phyloP scores from a whole-genome alignment of 106 monocot genomes.

The Triglochin maritima region DNA sequence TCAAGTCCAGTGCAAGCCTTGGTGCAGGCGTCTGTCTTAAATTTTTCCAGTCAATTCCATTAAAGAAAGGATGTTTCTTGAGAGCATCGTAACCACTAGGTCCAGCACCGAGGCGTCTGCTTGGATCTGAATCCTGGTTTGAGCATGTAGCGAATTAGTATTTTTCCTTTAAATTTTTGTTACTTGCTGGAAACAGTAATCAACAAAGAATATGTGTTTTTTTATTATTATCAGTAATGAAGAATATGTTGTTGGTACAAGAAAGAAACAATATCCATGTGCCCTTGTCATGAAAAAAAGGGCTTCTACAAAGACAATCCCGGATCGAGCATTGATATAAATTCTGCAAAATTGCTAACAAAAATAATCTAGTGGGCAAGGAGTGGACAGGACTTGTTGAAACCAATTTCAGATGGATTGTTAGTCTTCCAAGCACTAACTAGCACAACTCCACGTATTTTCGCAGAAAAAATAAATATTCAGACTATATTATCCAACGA shows the following conservation, averaged over 20 bases:
- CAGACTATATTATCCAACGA: too few species aligned
- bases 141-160: background rate
- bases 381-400: too few species aligned
- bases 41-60: constrained; percentile 77
- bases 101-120: constrained; percentile 70
- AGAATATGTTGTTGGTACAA: background rate
- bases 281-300: too few species aligned
- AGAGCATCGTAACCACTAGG: constrained; percentile 74
- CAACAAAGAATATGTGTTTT: background rate
- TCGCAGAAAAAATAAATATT: too few species aligned
- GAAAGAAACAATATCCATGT: background rate
- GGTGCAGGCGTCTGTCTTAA: constrained; percentile 46
- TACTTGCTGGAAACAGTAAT: background rate
- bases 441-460: too few species aligned
- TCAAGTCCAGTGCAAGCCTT: constrained; percentile 44
- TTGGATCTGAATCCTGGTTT: constrained; percentile 76
- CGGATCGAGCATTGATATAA: too few species aligned
- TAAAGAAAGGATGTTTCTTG: constrained; percentile 86
- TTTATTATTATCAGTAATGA: background rate
- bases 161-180: background rate
- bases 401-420: too few species aligned
- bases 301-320: too few species aligned
- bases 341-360: too few species aligned
- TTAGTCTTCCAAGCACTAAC: too few species aligned
- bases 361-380: too few species aligned